These are phyloP conservation scores for Triglochin maritima DNA, from an alignment of 106 monocot genomes.

Conservation along the genomic window DNA sequence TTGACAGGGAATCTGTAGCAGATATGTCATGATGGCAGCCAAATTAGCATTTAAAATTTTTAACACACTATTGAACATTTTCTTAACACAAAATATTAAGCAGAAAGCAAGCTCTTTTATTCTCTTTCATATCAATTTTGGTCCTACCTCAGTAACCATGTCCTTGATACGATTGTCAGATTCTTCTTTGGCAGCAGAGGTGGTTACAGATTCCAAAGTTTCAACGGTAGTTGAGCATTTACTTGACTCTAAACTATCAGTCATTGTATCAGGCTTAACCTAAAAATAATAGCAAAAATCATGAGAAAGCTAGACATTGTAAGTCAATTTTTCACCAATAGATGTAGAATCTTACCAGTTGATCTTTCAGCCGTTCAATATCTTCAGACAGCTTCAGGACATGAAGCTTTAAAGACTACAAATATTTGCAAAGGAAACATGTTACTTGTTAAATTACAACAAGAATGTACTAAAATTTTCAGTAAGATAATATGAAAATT, in stretches of 20 bases:
- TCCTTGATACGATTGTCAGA: background rate
- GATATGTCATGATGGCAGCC: too few species aligned
- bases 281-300: conserved; percentile 9
- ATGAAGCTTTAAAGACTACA: conserved; percentile 93
- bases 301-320: conserved; percentile 4
- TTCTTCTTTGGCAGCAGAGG: background rate
- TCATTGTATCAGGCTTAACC: conserved; percentile 11
- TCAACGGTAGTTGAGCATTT: background rate
- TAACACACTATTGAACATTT: too few species aligned
- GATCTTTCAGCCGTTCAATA: conserved; percentile 40
- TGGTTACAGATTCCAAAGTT: background rate
- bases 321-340: too few species aligned
- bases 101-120: too few species aligned
- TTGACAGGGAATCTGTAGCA: too few species aligned
- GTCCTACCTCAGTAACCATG: too few species aligned
- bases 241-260: conserved; percentile 6
- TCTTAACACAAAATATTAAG: too few species aligned
- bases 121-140: too few species aligned
- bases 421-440: conserved; percentile 1
- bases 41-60: too few species aligned
- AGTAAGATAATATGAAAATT: background rate
- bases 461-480: background rate
- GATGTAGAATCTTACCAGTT: conserved; percentile 32
- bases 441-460: background rate
- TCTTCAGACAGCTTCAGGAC: conserved; percentile 61